Conservation (phyloP, 2,329 filamentous ascomycete species). For the Neonectria coccinea region DNA sequence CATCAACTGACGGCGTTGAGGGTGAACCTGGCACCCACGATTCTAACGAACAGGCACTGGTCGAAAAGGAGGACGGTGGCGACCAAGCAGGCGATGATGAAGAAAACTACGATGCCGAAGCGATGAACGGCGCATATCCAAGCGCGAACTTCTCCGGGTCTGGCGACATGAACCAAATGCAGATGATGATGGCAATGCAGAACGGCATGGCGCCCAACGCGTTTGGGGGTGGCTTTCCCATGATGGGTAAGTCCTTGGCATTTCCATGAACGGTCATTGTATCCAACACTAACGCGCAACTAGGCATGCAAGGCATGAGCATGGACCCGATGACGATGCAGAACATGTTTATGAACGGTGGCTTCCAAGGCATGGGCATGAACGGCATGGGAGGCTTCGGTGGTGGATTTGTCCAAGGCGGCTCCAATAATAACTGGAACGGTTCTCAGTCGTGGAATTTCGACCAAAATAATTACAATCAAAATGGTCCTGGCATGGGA, state of each 20-base stretch:
- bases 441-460: slow-evolving; percentile 85
- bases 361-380: slow-evolving; percentile 82
- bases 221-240: slow-evolving; percentile 72
- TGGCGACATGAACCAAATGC: slow-evolving; percentile 80
- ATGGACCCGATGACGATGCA: slow-evolving; percentile 86
- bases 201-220: slow-evolving; percentile 69
- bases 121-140: slow-evolving; percentile 62
- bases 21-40: slow-evolving; percentile 35
- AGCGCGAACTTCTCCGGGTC: slow-evolving; percentile 71
- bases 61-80: slow-evolving; percentile 41
- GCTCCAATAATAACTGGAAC: slow-evolving; percentile 84
- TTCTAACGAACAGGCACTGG: slow-evolving; percentile 34
- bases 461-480: slow-evolving; percentile 90
- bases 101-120: slow-evolving; percentile 51
- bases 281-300: slow-evolving; percentile 44
- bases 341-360: slow-evolving; percentile 83
- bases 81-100: slow-evolving; percentile 48
- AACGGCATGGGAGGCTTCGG: slow-evolving; percentile 82
- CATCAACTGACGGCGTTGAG: slow-evolving; percentile 30
- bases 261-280: slow-evolving; percentile 5
- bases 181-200: slow-evolving; percentile 83
- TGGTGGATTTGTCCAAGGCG: slow-evolving; percentile 70
- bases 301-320: slow-evolving; percentile 84
- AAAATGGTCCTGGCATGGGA: slow-evolving; percentile 85
- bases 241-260: slow-evolving; percentile 83